Base-by-base conservation (phyloP, 2,329 filamentous ascomycete species). In the Penicillium janthinellum region DNA sequence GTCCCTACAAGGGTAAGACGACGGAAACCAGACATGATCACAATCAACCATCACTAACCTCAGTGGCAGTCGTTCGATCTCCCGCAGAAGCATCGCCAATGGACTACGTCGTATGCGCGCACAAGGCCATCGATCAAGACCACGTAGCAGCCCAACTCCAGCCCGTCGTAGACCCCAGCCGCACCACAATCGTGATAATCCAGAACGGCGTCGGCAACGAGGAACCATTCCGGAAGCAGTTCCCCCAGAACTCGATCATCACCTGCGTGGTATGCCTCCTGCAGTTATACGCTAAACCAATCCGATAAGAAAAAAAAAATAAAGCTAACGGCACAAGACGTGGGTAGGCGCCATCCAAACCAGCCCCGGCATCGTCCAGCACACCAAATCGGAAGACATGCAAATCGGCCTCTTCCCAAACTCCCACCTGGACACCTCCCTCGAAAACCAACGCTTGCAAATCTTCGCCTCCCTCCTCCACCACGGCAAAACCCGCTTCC, bases 361-460 rank as follows among this genome's bases (percentile, higher is more conserved):
- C 2, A 68, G 75, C 7, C 83, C 83, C 0, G 84, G 84, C 0
- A 61, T 80, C 2, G 73, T 86, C 25, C 69, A 72, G 8, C 84
- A 86, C 63, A 82, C 75, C 22, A 80, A 79, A 54, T 80, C 80
- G 12, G 84, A 86, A 66, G 77, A 84, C 61, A 81, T 83, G 69
- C 80, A 86, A 57, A 80, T 86, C 3, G 84, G 84, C 0, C 68
- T 86, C 0, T 86, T 81, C 62, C 72, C 77, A 0, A 83, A 82
- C 35, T 25, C 69, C 0, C 14, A 50, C 0, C 45, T 76, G 0
- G 69, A 78, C 0, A 11, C 45, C 0, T 22, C 61, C 0, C 7
- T 66, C 0, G 82, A 84, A 50, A 60, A 73, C 3, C 22, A 65
- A 2, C 75, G 75, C 0, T 75, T 86, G 0, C 61, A 79, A 0